Percentiles rank a stretch among this genome's conserved stretches.
phyloP scores from a whole-genome alignment of 1,139 yeast species.

The Candida sp. region DNA sequence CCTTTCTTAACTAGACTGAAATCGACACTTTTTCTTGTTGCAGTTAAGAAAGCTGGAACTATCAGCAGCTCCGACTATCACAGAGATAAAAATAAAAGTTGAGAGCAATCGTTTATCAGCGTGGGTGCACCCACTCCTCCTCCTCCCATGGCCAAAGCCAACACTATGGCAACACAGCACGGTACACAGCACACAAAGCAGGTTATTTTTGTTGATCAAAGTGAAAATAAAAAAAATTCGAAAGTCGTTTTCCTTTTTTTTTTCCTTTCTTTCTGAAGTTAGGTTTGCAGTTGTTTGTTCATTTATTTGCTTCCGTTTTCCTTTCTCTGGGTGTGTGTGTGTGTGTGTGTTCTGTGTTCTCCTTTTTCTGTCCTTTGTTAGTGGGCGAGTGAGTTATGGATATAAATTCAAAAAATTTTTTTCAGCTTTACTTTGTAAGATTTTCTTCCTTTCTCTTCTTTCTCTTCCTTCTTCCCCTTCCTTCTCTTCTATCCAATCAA shows the following conservation, averaged over 20 bases:
- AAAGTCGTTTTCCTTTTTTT: not conserved
- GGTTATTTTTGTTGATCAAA: not conserved
- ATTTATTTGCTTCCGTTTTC: not conserved
- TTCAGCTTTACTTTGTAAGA: not conserved
- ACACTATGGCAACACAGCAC: too few species aligned
- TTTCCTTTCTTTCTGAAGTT: not conserved
- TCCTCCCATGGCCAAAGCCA: not conserved
- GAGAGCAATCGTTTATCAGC: not conserved
- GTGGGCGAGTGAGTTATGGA: not conserved
- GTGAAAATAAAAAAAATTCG: not conserved
- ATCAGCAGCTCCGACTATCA: not conserved
- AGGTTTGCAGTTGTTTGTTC: too few species aligned
- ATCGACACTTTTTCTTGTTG: not conserved
- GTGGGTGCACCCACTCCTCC: too few species aligned
- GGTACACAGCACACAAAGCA: not conserved
- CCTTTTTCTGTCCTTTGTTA: not conserved
- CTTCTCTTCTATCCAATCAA: not conserved
- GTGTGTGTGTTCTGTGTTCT: not conserved
- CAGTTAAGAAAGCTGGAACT: not conserved
- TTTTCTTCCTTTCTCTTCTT: not conserved
- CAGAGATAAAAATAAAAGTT: too few species aligned
- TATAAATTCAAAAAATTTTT: not conserved
- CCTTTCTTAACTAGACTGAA: conserved; percentile 1
- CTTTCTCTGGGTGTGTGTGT: not conserved
- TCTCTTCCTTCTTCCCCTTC: not conserved